Conservation (phyloP, 805 yeast species). For the Suhomyces tanzawaensis region DNA sequence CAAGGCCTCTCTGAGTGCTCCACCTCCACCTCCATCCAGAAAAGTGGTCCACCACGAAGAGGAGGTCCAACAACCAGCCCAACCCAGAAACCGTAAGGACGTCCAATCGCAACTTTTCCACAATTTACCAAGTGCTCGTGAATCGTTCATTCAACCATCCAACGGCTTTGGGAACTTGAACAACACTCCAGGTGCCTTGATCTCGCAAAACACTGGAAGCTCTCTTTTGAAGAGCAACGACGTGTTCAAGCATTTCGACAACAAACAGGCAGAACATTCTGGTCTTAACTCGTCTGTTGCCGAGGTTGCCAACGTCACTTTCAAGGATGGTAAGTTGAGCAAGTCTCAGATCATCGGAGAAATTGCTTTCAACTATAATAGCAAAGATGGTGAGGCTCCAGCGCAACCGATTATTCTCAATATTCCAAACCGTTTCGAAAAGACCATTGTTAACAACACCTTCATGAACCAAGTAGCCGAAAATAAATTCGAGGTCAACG, state of each 20-base stretch:
- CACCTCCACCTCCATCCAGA: slow-evolving; percentile 60
- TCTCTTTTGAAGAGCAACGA: slow-evolving; percentile 49
- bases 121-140: slow-evolving; percentile 41
- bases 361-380: slow-evolving; percentile 70
- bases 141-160: slow-evolving; percentile 20
- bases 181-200: slow-evolving; percentile 16
- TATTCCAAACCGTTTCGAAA: slow-evolving; percentile 49
- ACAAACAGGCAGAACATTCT: slow-evolving; percentile 12
- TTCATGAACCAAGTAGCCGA: slow-evolving; percentile 27
- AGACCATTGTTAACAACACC: slow-evolving; percentile 41
- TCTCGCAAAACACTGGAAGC: slow-evolving; percentile 41
- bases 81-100: slow-evolving; percentile 35
- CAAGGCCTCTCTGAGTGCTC: slow-evolving; percentile 16
- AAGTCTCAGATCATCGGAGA: slow-evolving; percentile 77
- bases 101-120: slow-evolving; percentile 48
- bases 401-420: slow-evolving; percentile 32
- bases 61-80: not conserved
- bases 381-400: slow-evolving; percentile 18
- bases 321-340: slow-evolving; percentile 61
- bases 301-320: slow-evolving; percentile 77
- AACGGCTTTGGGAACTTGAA: not conserved
- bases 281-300: slow-evolving; percentile 82
- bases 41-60: slow-evolving; percentile 37
- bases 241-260: slow-evolving; percentile 36
- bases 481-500: slow-evolving; percentile 42